Evolutionary conservation across 73 alveolate genomes (phyloP), one percentile per base, ranked within the genome.

Genomic region (Paramecium biaurelia): DNA sequence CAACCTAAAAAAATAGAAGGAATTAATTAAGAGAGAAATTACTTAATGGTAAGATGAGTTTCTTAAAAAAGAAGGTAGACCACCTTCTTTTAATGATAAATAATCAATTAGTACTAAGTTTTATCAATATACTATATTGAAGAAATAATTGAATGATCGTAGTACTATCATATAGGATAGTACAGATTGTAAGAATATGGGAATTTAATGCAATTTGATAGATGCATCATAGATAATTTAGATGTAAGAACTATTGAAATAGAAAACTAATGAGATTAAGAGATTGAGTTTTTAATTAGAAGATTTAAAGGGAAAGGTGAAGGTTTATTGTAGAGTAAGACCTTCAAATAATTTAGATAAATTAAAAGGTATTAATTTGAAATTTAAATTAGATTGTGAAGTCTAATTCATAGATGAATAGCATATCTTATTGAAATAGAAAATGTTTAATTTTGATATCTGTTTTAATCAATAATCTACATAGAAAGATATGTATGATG

Each of bases 251-350:
- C 26, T 42, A 41, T 23, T 79, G 14, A 24, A 45, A 34, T 26
- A 24, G 49, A 79, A 89, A 72, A 43, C 89, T 38, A 14, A 38
- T 5, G 94, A 96, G 85, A 90, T 97, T 43, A 96, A 93, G 88
- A 57, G 34, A 58, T 93, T 96, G 14, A 98, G 95, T 57, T 95
- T 95, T 85, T 70, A 79, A 67, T 84, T 96, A 35, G 99, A 98
- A 94, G 99, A 98, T 84, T 85, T 97, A 96, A 97, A 98, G 82
- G 99, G 99, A 5, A 95, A 96, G 86, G 93, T 98, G 84, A 92
- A 99, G 59, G 99, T 98, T 72, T 97, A 94, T 45, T 96, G 99
- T 85, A 97, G 99, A 89, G 98, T 95, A 21, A 84, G 99, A 68
- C 99, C 99, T 2, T 59, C 97, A 92, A 95, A 92, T 41, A 79